Percentiles rank a stretch among this genome's conserved stretches.
Conservation (phyloP, 495 filamentous ascomycete genomes). For the Neurospora tetrasperma region DNA sequence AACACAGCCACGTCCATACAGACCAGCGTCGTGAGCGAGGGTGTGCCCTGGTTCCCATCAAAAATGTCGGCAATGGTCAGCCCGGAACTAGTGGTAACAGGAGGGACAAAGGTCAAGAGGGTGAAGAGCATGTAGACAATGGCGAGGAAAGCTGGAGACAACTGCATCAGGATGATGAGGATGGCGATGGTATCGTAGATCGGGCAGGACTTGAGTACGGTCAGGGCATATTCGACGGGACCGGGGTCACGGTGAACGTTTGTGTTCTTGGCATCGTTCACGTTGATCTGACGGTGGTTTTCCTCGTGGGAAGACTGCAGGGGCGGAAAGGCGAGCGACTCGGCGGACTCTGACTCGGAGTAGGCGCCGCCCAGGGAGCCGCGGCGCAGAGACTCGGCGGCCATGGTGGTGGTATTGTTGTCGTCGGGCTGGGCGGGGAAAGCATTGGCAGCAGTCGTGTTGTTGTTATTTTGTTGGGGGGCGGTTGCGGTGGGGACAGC, state of each 20-base stretch:
- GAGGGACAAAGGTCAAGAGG: conserved; percentile 83
- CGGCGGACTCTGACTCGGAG: conserved; percentile 41
- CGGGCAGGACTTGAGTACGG: conserved; percentile 82
- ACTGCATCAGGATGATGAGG: conserved; percentile 90
- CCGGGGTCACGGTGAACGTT: conserved; percentile 51
- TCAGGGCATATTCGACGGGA: conserved; percentile 62
- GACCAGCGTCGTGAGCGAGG: conserved; percentile 72
- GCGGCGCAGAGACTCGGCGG: conserved; percentile 29
- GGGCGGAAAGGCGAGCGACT: conserved; percentile 29
- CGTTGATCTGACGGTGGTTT: conserved; percentile 50
- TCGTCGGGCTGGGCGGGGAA: conserved; percentile 28
- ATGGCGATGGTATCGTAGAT: conserved; percentile 95
- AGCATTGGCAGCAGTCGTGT: conserved; percentile 18
- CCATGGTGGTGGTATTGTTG: conserved; percentile 28
- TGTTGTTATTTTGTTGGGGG: conserved; percentile 6
- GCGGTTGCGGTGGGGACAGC: conserved; percentile 28
- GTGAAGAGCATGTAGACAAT: conserved; percentile 91
- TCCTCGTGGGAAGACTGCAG: conserved; percentile 30
- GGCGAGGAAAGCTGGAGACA: conserved; percentile 84
- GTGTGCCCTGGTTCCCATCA: conserved; percentile 44
- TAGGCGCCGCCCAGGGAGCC: conserved; percentile 32
- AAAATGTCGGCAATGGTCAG: conserved; percentile 42
- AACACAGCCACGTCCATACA: conserved; percentile 74
- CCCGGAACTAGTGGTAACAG: conserved; percentile 47
- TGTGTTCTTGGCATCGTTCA: conserved; percentile 57